phyloP scores from a whole-genome alignment of 2,329 filamentous ascomycete genomes.

The Colletotrichum chrysophilum region DNA sequence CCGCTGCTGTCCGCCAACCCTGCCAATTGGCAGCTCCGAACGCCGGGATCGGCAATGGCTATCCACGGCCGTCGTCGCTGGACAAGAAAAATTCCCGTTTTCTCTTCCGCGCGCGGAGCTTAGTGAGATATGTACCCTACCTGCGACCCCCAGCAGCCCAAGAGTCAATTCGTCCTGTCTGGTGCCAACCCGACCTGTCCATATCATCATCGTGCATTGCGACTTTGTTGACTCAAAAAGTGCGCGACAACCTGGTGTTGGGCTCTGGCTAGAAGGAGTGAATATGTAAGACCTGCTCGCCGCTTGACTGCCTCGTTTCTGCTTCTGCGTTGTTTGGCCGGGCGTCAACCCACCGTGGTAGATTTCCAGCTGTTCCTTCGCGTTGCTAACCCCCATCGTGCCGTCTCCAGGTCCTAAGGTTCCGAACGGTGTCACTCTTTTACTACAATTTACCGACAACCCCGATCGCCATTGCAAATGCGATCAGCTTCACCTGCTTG shows the following conservation, averaged over 20 bases:
- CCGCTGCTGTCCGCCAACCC: constrained; percentile 7
- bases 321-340: background rate
- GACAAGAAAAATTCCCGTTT: constrained; percentile 16
- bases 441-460: background rate
- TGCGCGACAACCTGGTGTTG: background rate
- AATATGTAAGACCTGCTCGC: background rate
- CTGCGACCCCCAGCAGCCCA: background rate
- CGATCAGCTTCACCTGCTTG: background rate
- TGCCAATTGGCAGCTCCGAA: constrained; percentile 8
- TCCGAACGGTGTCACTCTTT: constrained; percentile 5
- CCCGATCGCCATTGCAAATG: background rate
- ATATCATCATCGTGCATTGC: background rate
- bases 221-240: background rate
- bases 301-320: background rate
- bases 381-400: constrained; percentile 26
- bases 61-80: constrained; percentile 15
- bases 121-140: background rate
- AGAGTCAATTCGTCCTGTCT: background rate
- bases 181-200: background rate
- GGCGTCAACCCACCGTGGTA: background rate
- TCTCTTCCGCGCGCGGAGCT: constrained; percentile 21
- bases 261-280: background rate
- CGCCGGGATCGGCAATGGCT: constrained; percentile 22
- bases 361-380: background rate
- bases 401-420: constrained; percentile 3